These are phyloP conservation scores for Kitagawia praeruptora DNA, from an alignment of 129 eudicot species.

Conservation along the genomic window DNA sequence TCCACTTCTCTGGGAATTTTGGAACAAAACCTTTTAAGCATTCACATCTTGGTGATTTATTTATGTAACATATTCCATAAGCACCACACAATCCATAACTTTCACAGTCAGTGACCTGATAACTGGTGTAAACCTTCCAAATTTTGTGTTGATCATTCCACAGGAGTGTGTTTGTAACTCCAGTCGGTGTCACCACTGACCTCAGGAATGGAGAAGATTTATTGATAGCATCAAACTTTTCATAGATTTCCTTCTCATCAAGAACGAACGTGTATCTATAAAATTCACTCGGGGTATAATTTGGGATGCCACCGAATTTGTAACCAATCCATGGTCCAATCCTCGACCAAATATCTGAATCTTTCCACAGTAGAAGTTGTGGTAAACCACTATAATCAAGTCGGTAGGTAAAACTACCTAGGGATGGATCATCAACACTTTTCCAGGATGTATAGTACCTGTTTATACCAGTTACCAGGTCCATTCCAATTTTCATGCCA, in stretches of 20 bases:
- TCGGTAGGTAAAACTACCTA: background rate
- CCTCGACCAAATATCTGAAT: background rate
- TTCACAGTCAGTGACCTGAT: background rate
- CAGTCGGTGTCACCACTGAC: background rate
- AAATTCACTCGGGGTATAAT: background rate
- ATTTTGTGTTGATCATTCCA: background rate
- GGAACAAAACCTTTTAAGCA: conserved; percentile 2
- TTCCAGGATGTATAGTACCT: background rate
- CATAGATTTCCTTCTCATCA: background rate
- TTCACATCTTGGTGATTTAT: background rate
- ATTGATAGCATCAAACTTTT: background rate
- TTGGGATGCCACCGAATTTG: background rate
- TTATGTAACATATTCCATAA: conserved; percentile 9
- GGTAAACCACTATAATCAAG: background rate
- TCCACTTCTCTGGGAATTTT: background rate
- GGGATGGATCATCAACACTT: background rate
- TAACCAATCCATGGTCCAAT: background rate
- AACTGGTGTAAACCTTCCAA: background rate
- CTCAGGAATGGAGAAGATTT: background rate
- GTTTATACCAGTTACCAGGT: background rate
- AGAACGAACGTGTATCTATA: background rate
- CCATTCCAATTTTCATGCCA: background rate
- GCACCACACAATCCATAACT: conserved; percentile 10
- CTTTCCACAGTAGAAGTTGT: background rate
- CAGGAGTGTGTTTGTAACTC: background rate